These are phyloP conservation scores for Rhodotorula sp. DNA, from an alignment of 1,284 basidiomycete species.

Conservation along the genomic window DNA sequence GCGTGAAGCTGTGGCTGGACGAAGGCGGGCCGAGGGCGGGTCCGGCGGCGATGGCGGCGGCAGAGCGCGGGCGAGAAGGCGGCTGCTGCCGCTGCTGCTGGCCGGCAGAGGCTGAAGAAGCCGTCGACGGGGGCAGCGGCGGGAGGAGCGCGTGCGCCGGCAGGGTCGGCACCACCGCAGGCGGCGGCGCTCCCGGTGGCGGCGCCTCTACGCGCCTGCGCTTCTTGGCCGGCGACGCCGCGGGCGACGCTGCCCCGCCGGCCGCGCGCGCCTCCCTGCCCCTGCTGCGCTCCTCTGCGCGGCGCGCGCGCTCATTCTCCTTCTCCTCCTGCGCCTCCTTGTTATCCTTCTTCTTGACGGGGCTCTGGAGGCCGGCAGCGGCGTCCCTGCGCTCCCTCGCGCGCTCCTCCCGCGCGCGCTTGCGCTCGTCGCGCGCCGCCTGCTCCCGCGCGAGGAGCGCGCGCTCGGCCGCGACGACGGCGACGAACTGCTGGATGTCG, in stretches of 20 bases:
- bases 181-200: no score
- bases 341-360: neutral
- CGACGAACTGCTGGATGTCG: slow-evolving; percentile 78
- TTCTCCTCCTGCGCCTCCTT: neutral
- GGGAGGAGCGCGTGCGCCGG: no score
- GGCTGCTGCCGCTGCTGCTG: no score
- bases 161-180: no score
- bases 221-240: neutral
- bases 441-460: slow-evolving; percentile 2
- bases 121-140: neutral
- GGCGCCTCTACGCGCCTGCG: no score
- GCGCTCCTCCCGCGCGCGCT: neutral
- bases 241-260: neutral
- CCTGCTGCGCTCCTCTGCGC: neutral
- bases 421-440: neutral
- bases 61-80: neutral
- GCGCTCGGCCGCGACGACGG: slow-evolving; percentile 41
- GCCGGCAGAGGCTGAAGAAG: no score
- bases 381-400: neutral
- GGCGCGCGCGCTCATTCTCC: neutral
- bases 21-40: neutral
- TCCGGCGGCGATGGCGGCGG: neutral
- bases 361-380: neutral
- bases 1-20: neutral
- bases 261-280: neutral